phyloP scores from a whole-genome alignment of 805 yeast genomes.

The Kazachstania taianensis region DNA sequence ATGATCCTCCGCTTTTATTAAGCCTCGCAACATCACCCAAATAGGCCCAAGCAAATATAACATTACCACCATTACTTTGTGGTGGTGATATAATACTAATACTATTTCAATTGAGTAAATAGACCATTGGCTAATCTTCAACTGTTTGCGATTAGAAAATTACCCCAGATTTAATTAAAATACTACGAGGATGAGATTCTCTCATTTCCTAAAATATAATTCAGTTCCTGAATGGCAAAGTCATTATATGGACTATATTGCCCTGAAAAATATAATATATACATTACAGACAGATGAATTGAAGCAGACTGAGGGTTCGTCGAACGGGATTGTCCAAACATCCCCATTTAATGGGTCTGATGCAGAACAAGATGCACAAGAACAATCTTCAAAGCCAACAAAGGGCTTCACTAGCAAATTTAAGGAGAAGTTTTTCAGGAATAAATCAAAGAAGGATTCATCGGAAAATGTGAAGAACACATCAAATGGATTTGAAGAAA shows the following conservation, averaged over 20 bases:
- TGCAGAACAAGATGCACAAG: neutral
- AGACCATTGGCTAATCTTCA: no score
- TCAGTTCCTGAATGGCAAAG: slow-evolving; percentile 84
- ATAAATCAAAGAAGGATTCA: neutral
- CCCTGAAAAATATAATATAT: slow-evolving; percentile 47
- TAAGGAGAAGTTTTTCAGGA: slow-evolving; percentile 10
- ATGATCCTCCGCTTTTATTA: no score
- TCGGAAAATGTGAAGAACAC: neutral
- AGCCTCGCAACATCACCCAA: no score
- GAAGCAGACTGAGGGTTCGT: slow-evolving; percentile 5
- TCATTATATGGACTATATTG: slow-evolving; percentile 61
- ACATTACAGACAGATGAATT: slow-evolving; percentile 37
- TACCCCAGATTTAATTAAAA: no score
- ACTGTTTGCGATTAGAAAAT: no score
- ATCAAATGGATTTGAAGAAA: slow-evolving; percentile 8
- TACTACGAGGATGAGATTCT: slow-evolving; percentile 68
- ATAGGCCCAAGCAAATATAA: no score
- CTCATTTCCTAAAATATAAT: slow-evolving; percentile 54
- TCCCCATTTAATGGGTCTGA: neutral
- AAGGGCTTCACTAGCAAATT: slow-evolving; percentile 9
- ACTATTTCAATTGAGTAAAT: no score
- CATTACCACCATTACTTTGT: no score
- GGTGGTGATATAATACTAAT: no score
- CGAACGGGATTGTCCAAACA: neutral
- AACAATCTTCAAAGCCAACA: neutral